These are phyloP conservation scores for Exobasidium cylindrosporum DNA, from an alignment of 1,284 basidiomycete genomes.

Conservation along the genomic window DNA sequence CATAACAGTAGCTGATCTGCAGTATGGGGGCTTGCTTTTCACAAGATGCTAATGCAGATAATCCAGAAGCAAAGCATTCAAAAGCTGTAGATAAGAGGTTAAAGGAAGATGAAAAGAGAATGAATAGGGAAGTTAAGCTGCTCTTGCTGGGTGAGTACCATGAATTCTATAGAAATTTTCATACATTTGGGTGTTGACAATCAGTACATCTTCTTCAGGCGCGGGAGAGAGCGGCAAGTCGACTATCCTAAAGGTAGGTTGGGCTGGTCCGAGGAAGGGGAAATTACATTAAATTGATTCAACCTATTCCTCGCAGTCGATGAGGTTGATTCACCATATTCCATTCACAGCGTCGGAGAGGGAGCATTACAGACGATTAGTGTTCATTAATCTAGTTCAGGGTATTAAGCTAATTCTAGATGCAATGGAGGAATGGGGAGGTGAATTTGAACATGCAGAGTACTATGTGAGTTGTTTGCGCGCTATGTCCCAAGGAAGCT, in stretches of 20 bases:
- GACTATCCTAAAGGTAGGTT: slow-evolving; percentile 76
- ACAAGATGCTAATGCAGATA: slow-evolving; percentile 19
- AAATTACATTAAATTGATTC: too few relatives aligned
- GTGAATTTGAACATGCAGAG: slow-evolving; percentile 65
- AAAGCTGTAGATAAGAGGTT: slow-evolving; percentile 33
- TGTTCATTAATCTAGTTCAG: slow-evolving; percentile 83
- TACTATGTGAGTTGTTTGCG: slow-evolving; percentile 20
- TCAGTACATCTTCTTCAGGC: slow-evolving; percentile 56
- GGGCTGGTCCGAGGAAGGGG: too few relatives aligned
- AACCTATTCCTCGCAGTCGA: slow-evolving; percentile 75
- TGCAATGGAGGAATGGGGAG: slow-evolving; percentile 80
- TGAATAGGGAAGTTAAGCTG: slow-evolving; percentile 36
- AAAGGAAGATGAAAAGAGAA: slow-evolving; percentile 38
- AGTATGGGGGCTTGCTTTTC: slow-evolving; percentile 39
- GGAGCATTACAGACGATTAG: slow-evolving; percentile 72
- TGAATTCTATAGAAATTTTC: slow-evolving; percentile 51
- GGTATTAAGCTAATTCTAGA: slow-evolving; percentile 80
- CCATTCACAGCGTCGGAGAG: slow-evolving; percentile 73
- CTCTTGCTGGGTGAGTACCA: slow-evolving; percentile 65
- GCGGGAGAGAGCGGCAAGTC: slow-evolving; percentile 93
- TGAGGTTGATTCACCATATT: slow-evolving; percentile 78
- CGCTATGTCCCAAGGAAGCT: too few relatives aligned
- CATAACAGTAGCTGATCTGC: too few relatives aligned
- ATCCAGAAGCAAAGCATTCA: slow-evolving; percentile 31
- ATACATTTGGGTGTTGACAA: not conserved